These are phyloP conservation scores for Cytospora leucostoma DNA, from an alignment of 2,329 filamentous ascomycete genomes.

Conservation along the genomic window DNA sequence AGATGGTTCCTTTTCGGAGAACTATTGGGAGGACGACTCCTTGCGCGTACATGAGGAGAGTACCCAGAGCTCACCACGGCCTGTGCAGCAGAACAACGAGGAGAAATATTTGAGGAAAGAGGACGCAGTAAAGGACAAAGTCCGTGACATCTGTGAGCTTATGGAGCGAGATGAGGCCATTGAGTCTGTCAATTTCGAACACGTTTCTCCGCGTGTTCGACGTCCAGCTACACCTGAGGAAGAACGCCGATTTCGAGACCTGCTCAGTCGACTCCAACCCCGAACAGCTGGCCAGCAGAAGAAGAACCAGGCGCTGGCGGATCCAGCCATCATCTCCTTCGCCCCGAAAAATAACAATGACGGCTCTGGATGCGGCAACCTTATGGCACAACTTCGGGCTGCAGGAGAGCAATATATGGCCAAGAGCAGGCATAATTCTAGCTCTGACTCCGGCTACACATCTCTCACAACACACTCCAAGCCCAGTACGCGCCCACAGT, in stretches of 20 bases:
- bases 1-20: not conserved
- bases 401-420: not conserved
- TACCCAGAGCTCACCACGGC: not conserved
- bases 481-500: conserved; percentile 11
- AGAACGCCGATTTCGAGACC: conserved; percentile 15
- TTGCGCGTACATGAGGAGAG: not conserved
- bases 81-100: not conserved
- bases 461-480: conserved; percentile 8
- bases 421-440: not conserved
- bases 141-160: not conserved
- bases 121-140: not conserved
- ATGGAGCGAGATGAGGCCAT: conserved; percentile 18
- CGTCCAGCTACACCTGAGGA: conserved; percentile 12
- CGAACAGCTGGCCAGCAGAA: not conserved
- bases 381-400: not conserved
- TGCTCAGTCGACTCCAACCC: conserved; percentile 22
- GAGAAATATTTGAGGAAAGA: not conserved
- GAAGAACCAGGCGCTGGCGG: not conserved
- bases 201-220: not conserved
- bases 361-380: not conserved
- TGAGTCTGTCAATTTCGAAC: conserved; percentile 10
- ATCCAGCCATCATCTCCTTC: conserved; percentile 19
- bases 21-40: not conserved
- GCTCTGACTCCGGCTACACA: conserved; percentile 24
- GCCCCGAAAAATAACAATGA: not conserved